Base-by-base conservation (phyloP, 2,329 filamentous ascomycete genomes). In the Didymella pinodella region DNA sequence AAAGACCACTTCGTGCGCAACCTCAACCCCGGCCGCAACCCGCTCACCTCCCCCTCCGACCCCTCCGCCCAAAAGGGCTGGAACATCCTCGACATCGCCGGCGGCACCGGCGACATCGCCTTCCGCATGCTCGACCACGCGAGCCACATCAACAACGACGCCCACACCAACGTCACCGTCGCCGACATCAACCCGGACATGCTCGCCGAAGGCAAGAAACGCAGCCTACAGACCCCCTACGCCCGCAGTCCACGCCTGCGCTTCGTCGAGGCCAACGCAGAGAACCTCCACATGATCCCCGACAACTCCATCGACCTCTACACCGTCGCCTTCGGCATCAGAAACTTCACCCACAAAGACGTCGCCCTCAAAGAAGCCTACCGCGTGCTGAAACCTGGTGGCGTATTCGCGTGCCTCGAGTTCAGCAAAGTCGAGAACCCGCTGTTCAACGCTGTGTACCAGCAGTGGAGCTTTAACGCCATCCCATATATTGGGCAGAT, bases 101-200 rank as follows among this genome's bases (percentile, higher is more conserved):
- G 96, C 73, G 95, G 95, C 70, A 98, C 95, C 5, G 95, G 95
- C 66, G 95, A 99, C 80, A 97, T 99, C 73, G 95, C 95, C 57
- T 97, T 98, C 82, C 93, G 95, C 67, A 90, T 97, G 83, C 89
- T 99, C 54, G 89, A 94, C 79, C 92, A 97, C 75, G 89, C 92
- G 25, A 91, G 91, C 48, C 86, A 85, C 62, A 83, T 96, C 74
- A 92, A 96, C 82, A 81, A 86, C 74, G 94, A 97, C 80, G 85
- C 87, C 18, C 84, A 90, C 68, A 91, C 93, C 6, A 89, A 86
- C 75, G 92, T 99, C 65, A 97, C 91, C 38, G 92, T 98, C 71
- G 90, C 91, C 47, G 95, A 99, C 81, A 99, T 99, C 81, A 99
- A 99, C 81, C 87, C 92, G 0, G 88, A 92, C 65, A 99, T 99